Conservation (phyloP, 164 flowering plant species). For the Chimonanthus praecox region DNA sequence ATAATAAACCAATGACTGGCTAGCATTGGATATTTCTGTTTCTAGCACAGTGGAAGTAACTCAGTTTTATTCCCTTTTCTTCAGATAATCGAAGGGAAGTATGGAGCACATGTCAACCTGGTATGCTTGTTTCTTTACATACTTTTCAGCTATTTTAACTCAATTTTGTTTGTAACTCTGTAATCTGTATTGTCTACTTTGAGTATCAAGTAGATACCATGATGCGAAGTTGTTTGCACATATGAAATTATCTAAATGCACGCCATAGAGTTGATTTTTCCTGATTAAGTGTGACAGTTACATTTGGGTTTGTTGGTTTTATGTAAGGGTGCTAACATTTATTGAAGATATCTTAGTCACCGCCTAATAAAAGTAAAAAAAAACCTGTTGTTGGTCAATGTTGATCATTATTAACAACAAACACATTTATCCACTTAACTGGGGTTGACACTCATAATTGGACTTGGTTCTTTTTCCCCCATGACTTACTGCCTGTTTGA, state of each 20-base stretch:
- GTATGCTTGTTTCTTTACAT: constrained; percentile 27
- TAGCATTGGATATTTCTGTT: neutral
- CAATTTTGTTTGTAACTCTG: neutral
- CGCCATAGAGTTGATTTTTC: neutral
- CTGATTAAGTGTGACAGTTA: neutral
- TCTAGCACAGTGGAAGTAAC: neutral
- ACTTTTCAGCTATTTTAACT: constrained; percentile 1
- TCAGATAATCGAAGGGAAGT: constrained; percentile 74
- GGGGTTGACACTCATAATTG: too few relatives aligned
- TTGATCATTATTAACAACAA: too few relatives aligned
- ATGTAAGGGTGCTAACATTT: neutral
- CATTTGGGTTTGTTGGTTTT: neutral
- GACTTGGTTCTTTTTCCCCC: too few relatives aligned
- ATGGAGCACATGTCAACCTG: constrained; percentile 35
- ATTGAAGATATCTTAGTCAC: too few relatives aligned
- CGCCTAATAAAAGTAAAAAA: too few relatives aligned
- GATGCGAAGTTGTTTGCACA: neutral
- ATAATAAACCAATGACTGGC: neutral
- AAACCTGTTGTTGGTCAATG: too few relatives aligned
- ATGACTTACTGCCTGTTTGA: too few relatives aligned
- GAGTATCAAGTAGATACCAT: neutral
- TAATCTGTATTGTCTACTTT: neutral
- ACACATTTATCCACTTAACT: too few relatives aligned
- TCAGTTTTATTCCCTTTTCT: constrained; percentile 6
- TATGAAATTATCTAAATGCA: neutral